These are phyloP conservation scores for Prototheca cutis DNA, from an alignment of 163 green algal species.

Conservation along the genomic window DNA sequence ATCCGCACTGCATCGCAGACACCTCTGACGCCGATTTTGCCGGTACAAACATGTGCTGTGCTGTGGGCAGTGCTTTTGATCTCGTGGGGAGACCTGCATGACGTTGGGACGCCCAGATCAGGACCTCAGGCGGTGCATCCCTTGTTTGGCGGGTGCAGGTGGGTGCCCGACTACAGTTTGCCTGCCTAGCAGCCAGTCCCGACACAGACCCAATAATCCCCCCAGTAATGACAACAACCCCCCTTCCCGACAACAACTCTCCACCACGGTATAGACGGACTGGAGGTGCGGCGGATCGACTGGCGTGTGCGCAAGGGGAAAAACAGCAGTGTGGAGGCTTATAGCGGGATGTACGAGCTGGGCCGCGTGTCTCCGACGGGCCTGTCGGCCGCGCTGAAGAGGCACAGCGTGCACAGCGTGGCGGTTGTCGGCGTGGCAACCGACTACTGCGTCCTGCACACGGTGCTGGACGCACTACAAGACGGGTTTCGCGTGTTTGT, in stretches of 20 bases:
- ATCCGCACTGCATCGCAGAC: slow-evolving; percentile 11
- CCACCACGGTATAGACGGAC: neutral
- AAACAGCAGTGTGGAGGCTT: neutral
- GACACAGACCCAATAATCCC: too few species aligned
- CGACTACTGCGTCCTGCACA: slow-evolving; percentile 10
- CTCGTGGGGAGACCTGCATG: too few species aligned
- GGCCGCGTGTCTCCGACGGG: neutral
- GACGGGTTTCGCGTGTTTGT: slow-evolving; percentile 4
- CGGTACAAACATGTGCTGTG: too few species aligned
- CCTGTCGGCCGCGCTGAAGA: slow-evolving; percentile 1
- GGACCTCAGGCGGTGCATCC: too few species aligned
- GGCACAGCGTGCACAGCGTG: neutral
- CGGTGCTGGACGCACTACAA: slow-evolving; percentile 6
- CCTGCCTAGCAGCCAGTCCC: too few species aligned
- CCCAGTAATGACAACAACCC: too few species aligned
- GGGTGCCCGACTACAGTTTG: too few species aligned
- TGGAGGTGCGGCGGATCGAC: neutral
- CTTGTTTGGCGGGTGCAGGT: too few species aligned
- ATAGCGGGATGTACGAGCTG: slow-evolving; percentile 6
- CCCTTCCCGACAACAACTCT: too few species aligned
- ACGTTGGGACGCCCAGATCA: too few species aligned
- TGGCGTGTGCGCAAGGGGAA: slow-evolving; percentile 2
- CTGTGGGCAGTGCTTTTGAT: too few species aligned
- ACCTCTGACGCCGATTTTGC: neutral
- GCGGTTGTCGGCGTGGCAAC: slow-evolving; percentile 11